These are phyloP conservation scores for Venturiaceae sp. DNA, from an alignment of 2,329 filamentous ascomycete species.

Conservation along the genomic window DNA sequence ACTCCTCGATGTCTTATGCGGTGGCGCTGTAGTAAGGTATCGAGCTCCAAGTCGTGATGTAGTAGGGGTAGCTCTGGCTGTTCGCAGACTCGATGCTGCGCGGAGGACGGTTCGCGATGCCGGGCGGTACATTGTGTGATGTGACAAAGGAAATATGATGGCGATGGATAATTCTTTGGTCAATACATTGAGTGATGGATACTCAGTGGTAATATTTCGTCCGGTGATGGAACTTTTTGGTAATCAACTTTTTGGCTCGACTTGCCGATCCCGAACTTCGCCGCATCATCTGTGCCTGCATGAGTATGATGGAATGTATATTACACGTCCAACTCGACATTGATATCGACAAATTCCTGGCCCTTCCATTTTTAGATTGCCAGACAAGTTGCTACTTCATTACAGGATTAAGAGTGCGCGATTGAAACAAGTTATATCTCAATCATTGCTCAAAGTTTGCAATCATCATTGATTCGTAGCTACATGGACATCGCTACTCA, in stretches of 20 bases:
- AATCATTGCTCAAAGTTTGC: too few species aligned
- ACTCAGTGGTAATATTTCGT: too few species aligned
- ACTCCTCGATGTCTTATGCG: conserved; percentile 38
- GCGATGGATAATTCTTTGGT: background rate
- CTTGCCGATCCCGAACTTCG: background rate
- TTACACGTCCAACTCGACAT: too few species aligned
- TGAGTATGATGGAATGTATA: too few species aligned
- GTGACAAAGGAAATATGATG: background rate
- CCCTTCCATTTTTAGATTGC: too few species aligned
- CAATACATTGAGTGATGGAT: background rate
- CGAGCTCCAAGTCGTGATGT: conserved; percentile 17
- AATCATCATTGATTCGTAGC: too few species aligned
- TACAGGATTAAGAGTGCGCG: too few species aligned
- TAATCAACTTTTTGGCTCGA: background rate
- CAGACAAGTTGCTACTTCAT: too few species aligned
- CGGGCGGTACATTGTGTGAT: background rate
- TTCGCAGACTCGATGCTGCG: background rate
- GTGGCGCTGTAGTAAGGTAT: conserved; percentile 48
- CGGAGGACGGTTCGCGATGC: background rate
- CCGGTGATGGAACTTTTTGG: background rate
- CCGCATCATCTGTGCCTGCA: background rate
- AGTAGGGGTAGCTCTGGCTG: background rate
- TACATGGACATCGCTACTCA: background rate
- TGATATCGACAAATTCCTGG: too few species aligned
- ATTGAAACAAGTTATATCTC: too few species aligned